phyloP scores from a whole-genome alignment of 208 protist species.

The Leishmania amazonensis region DNA sequence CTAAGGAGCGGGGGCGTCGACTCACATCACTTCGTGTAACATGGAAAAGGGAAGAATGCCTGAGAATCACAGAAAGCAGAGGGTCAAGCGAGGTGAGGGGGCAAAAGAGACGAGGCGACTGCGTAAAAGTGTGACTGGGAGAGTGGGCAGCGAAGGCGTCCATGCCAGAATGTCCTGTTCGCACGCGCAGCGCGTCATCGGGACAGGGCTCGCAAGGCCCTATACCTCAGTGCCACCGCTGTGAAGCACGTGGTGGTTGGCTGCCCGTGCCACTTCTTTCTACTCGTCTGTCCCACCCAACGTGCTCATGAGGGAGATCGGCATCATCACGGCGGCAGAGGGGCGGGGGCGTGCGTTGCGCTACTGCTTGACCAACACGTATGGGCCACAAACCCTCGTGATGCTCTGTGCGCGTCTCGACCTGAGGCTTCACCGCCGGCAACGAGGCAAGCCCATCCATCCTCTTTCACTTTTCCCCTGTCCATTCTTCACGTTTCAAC shows the following conservation, averaged over 20 bases:
- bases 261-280: background rate
- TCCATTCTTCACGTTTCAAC: background rate
- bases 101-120: background rate
- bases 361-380: background rate
- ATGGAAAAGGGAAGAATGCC: background rate
- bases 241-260: background rate
- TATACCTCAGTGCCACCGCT: background rate
- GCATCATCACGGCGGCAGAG: background rate
- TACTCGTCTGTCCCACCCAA: background rate
- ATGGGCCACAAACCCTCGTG: background rate
- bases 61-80: background rate
- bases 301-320: background rate
- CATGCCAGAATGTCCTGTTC: background rate
- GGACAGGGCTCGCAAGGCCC: background rate
- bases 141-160: background rate
- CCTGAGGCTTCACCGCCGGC: background rate
- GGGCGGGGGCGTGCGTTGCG: background rate
- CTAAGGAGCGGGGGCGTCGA: conserved; percentile 5
- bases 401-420: background rate
- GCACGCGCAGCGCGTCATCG: background rate
- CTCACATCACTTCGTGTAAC: background rate
- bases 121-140: no score
- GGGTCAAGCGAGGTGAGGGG: background rate
- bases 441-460: background rate
- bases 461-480: background rate